Percentiles rank a stretch among this genome's conserved stretches.
Evolutionary conservation across 192 early-diverging fungal species (phyloP).

Genomic region (Linnemannia zychae): DNA sequence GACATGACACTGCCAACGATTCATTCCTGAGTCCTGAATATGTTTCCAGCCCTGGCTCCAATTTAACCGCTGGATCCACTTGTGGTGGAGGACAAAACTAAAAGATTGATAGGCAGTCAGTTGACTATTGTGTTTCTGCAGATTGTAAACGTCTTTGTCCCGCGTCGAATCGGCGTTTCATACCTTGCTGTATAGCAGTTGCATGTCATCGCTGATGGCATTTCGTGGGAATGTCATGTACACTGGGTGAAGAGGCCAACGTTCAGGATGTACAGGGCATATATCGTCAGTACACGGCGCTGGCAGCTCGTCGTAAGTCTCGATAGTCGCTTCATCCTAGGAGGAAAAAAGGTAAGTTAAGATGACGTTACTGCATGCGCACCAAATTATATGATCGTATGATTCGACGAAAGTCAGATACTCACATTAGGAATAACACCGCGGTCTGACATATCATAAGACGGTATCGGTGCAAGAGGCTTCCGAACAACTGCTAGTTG

Average conservation of each 20-base stretch:
- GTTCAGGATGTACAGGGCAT: background rate
- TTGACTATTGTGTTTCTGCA: background rate
- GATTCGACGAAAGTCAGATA: background rate
- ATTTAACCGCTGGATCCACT: background rate
- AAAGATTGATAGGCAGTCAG: background rate
- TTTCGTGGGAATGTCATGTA: background rate
- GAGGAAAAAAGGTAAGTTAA: background rate
- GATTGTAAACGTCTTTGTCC: background rate
- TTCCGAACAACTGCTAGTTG: background rate
- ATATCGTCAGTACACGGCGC: background rate
- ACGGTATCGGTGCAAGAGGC: background rate
- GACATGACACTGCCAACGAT: background rate
- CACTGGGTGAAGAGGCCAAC: background rate
- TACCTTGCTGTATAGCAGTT: background rate
- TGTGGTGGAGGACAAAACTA: background rate
- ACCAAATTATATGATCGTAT: background rate
- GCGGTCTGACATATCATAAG: background rate
- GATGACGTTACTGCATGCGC: background rate
- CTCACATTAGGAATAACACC: background rate
- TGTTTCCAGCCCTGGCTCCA: background rate
- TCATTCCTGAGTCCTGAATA: background rate
- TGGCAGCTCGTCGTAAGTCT: background rate
- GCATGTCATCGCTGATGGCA: background rate
- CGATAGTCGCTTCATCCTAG: background rate
- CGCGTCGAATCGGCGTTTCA: background rate